Evolutionary conservation across 148 eudicot genomes (phyloP), one percentile per base, ranked within the genome.

Genomic region (Nepenthes gracilis): DNA sequence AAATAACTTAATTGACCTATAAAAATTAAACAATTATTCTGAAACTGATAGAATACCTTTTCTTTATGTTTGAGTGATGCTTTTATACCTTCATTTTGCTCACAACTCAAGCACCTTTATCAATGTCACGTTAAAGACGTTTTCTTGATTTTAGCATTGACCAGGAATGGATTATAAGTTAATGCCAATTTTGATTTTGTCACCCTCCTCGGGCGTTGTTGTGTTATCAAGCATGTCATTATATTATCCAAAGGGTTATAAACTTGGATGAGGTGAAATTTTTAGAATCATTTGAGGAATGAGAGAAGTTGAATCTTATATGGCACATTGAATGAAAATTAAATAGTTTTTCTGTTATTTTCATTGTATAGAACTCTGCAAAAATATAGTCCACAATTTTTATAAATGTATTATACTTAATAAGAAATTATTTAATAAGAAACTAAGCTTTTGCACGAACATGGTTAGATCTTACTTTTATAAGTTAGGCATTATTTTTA

Each of bases 341-440:
- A n/a, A n/a, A n/a, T n/a, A n/a, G n/a, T 15, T 75, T 80, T 40
- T 65, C 67, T 8, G 70, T 83, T 47, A 78, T 72, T 51, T 71
- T 70, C 81, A 73, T 73, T 3, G 77, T 80, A 65, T 70, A 76
- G 1, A 83, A 67, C 62, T 80, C 88, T 83, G 77, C 67, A 59
- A 71, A n/a, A 6, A n/a, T n/a, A n/a, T n/a, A n/a, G n/a, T n/a
- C n/a, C n/a, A n/a, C n/a, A n/a, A n/a, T n/a, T n/a, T n/a, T n/a
- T n/a, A n/a, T n/a, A n/a, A n/a, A n/a, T n/a, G n/a, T n/a, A n/a
- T n/a, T n/a, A n/a, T n/a, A n/a, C n/a, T n/a, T n/a, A n/a, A n/a
- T n/a, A n/a, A n/a, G n/a, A n/a, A n/a, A n/a, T 23, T 23, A 23
- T 23, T 23, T 23, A 23, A 23, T 23, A 23, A 23, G 23, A 23